phyloP scores from a whole-genome alignment of 1,284 basidiomycete genomes.

The Ganoderma lingzhi region DNA sequence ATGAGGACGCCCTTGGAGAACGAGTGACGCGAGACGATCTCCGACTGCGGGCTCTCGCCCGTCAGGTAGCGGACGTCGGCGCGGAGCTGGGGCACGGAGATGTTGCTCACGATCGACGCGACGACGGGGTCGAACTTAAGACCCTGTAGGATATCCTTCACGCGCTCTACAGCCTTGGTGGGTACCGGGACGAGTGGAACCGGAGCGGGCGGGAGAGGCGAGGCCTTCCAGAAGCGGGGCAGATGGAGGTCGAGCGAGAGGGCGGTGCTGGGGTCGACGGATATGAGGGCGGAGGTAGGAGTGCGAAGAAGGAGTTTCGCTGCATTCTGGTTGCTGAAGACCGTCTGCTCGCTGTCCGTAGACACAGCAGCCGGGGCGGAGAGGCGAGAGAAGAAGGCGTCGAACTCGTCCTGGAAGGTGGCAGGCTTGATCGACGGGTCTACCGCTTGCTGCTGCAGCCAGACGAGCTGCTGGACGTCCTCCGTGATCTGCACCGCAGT shows the following conservation, averaged over 20 bases:
- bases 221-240: conserved; percentile 69
- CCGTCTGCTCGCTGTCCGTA: conserved; percentile 32
- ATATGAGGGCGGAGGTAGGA: conserved; percentile 53
- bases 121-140: conserved; percentile 68
- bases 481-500: conserved; percentile 22
- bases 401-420: conserved; percentile 39
- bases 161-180: conserved; percentile 53
- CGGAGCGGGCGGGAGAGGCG: conserved; percentile 57
- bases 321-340: conserved; percentile 37
- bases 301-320: conserved; percentile 51
- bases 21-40: conserved; percentile 79
- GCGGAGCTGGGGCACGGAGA: conserved; percentile 69
- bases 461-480: conserved; percentile 56
- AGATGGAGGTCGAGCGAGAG: conserved; percentile 56
- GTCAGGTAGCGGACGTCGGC: conserved; percentile 83
- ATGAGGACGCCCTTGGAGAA: conserved; percentile 73
- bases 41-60: conserved; percentile 74
- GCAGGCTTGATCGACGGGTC: conserved; percentile 45
- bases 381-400: conserved; percentile 40
- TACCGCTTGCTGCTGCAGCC: conserved; percentile 64
- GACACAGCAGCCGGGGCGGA: conserved; percentile 35
- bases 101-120: conserved; percentile 67
- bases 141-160: conserved; percentile 55
- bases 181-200: conserved; percentile 61
- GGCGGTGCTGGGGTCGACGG: conserved; percentile 48